Conservation (phyloP, 176 grass and related monocot species). For the Aechmea fasciata region DNA sequence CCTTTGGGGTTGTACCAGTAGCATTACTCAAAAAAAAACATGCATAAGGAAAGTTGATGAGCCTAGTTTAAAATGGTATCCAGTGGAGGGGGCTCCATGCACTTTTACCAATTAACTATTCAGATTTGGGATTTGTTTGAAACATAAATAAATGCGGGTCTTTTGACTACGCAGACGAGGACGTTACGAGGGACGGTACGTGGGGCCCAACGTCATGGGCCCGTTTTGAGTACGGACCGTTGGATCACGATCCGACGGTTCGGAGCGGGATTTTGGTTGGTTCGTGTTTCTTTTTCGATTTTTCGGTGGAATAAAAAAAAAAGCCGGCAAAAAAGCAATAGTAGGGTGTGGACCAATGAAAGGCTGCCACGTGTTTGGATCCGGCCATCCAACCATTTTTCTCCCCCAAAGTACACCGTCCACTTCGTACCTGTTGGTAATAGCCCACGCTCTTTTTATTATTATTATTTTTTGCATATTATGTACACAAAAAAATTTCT, state of each 20-base stretch:
- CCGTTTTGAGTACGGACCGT: slow-evolving; percentile 26
- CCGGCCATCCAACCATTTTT: background rate
- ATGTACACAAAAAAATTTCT: no score
- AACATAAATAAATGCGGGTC: slow-evolving; percentile 5
- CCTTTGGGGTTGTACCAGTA: no score
- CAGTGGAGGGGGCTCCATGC: no score
- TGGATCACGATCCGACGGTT: slow-evolving; percentile 33
- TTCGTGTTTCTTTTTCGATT: background rate
- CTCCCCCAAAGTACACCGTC: background rate
- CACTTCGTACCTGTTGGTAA: no score
- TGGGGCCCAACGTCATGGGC: slow-evolving; percentile 23
- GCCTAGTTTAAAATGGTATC: no score
- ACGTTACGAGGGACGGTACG: slow-evolving; percentile 3
- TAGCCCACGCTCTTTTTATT: no score
- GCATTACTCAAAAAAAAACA: no score
- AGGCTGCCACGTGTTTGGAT: background rate
- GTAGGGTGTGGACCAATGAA: background rate
- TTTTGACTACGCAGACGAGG: background rate
- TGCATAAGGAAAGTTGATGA: no score
- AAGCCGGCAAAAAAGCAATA: background rate
- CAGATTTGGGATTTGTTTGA: background rate
- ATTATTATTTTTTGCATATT: no score
- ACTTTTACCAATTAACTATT: background rate
- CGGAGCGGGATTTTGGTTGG: background rate
- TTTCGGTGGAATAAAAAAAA: slow-evolving; percentile 1